Conservation (phyloP, 75 land plant genomes). For the Cryptomeria japonica region DNA sequence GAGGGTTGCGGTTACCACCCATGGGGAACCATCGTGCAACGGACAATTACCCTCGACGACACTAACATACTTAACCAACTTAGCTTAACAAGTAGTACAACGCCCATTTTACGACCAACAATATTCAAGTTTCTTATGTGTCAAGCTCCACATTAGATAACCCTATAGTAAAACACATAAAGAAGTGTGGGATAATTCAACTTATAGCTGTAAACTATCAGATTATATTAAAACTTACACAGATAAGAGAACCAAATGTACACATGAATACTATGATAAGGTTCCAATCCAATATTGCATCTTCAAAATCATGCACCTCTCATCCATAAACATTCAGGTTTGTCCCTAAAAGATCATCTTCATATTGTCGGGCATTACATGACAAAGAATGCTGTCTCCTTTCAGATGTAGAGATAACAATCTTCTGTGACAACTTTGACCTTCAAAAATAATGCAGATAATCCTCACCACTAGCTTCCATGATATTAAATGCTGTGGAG, state of each 20-base stretch:
- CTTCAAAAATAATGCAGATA: background rate
- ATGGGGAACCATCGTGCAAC: no score
- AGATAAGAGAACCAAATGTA: background rate
- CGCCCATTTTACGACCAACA: no score
- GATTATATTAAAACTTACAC: no score
- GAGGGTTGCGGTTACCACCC: no score
- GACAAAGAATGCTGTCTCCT: background rate
- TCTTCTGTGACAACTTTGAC: background rate
- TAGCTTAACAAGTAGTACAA: no score
- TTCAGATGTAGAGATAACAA: background rate
- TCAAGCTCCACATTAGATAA: background rate
- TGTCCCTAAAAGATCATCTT: background rate
- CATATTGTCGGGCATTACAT: no score
- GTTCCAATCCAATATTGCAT: background rate
- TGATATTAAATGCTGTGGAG: background rate
- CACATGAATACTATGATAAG: background rate
- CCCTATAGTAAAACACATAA: background rate
- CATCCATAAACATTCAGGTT: background rate
- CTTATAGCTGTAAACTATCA: background rate
- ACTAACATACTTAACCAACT: no score
- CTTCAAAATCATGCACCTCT: background rate
- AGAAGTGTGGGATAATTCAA: background rate
- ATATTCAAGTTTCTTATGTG: background rate
- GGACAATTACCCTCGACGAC: no score
- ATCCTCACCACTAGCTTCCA: background rate